Conservation (phyloP, 2,329 filamentous ascomycete genomes). For the Trichoderma koningiopsis region DNA sequence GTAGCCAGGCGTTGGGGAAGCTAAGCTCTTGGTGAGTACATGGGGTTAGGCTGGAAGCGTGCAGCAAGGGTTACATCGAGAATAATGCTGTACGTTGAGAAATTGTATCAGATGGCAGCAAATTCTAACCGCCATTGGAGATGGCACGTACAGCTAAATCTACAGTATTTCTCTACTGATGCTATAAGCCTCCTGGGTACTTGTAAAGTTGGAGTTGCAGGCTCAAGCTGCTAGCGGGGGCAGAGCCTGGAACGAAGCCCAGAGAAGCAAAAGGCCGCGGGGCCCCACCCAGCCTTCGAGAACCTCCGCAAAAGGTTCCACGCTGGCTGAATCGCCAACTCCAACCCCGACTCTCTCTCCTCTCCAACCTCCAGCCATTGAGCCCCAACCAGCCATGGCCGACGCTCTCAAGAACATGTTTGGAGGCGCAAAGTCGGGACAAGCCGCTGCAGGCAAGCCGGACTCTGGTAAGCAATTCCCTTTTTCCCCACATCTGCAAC, state of each 20-base stretch:
- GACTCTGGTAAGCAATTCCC: constrained; percentile 62
- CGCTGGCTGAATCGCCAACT: constrained; percentile 26
- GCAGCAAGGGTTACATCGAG: background rate
- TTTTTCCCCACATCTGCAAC: background rate
- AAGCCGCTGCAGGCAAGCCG: constrained; percentile 50
- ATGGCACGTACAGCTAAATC: background rate
- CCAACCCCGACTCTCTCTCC: constrained; percentile 8
- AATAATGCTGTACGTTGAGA: background rate
- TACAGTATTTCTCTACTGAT: background rate
- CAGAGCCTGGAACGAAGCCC: constrained; percentile 12
- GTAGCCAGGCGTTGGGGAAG: background rate
- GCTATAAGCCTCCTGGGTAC: background rate
- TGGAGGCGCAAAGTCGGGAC: constrained; percentile 61
- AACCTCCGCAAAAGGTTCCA: constrained; percentile 29
- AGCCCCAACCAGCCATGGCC: constrained; percentile 50
- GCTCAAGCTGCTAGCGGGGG: background rate
- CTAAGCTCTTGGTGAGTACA: constrained; percentile 1
- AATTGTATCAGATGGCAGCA: background rate
- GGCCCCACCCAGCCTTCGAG: constrained; percentile 24
- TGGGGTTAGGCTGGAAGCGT: background rate
- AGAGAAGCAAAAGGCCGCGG: constrained; percentile 10
- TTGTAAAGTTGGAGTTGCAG: background rate
- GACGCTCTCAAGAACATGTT: constrained; percentile 69
- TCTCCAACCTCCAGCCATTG: constrained; percentile 29
- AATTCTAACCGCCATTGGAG: background rate